These are phyloP conservation scores for Nannochloropsis gaditana DNA, from an alignment of 108 stramenopile species.

Conservation along the genomic window DNA sequence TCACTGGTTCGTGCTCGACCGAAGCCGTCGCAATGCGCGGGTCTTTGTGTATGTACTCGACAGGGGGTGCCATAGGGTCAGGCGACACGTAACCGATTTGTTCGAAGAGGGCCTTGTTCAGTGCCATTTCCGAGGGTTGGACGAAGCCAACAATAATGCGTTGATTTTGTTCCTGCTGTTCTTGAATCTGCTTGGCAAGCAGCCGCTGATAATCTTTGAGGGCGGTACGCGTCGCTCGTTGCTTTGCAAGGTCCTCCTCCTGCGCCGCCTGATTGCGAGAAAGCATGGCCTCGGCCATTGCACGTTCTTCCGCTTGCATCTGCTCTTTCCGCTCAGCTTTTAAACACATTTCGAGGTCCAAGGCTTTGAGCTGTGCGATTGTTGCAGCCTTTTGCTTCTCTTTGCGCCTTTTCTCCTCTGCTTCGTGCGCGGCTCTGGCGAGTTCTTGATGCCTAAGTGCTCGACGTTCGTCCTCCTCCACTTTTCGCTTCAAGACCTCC, in stretches of 20 bases:
- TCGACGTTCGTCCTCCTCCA: conserved; percentile 2
- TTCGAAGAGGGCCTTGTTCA: background rate
- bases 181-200: background rate
- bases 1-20: too few species aligned
- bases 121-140: background rate
- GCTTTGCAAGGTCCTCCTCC: background rate
- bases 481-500: background rate
- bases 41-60: background rate
- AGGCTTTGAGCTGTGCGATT: background rate
- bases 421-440: background rate
- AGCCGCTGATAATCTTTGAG: background rate
- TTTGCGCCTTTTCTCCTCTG: background rate
- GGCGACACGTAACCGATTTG: background rate
- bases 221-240: background rate
- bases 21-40: too few species aligned
- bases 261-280: background rate
- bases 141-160: background rate
- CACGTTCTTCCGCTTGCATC: background rate
- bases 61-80: background rate
- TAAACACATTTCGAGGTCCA: background rate
- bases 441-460: background rate
- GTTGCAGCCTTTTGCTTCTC: background rate
- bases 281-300: background rate
- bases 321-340: background rate
- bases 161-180: conserved; percentile 18